Conservation (phyloP, 2,329 filamentous ascomycete species). For the Amphichorda felina region DNA sequence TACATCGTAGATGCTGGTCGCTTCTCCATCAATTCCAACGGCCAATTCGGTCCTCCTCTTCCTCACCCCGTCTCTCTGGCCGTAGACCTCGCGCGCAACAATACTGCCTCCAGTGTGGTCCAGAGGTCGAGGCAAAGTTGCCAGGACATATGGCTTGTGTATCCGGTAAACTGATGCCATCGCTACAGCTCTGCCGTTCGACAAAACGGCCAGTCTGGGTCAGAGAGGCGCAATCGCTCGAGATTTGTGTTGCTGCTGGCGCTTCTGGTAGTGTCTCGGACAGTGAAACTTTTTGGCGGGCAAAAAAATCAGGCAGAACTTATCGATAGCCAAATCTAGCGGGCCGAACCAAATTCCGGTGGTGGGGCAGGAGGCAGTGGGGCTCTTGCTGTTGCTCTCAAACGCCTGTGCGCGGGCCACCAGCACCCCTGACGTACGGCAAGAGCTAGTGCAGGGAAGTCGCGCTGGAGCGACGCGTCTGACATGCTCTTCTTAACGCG, state of each 20-base stretch:
- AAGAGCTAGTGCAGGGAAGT: no score
- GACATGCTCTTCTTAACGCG: no score
- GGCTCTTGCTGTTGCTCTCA: no score
- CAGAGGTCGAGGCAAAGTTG: slow-evolving; percentile 47
- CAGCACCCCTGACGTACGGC: no score
- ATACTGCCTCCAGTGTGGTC: slow-evolving; percentile 38
- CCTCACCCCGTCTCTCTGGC: slow-evolving; percentile 42
- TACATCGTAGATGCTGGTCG: slow-evolving; percentile 55
- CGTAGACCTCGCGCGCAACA: slow-evolving; percentile 49
- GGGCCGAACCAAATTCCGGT: slow-evolving; percentile 16
- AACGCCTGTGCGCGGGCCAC: no score
- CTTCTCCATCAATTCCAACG: slow-evolving; percentile 54
- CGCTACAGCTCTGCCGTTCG: slow-evolving; percentile 7
- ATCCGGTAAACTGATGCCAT: slow-evolving; percentile 52
- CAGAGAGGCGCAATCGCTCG: slow-evolving; percentile 10
- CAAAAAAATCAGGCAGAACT: slow-evolving; percentile 21
- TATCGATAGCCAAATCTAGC: slow-evolving; percentile 12
- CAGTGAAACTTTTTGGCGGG: slow-evolving; percentile 6
- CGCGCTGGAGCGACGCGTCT: no score
- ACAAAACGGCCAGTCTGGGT: not conserved
- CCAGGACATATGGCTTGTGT: slow-evolving; percentile 52
- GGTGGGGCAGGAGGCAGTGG: slow-evolving; percentile 11
- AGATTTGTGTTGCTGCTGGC: not conserved
- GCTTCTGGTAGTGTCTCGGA: not conserved
- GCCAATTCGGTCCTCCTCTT: slow-evolving; percentile 51